Evolutionary conservation across 108 stramenopile species (phyloP), one percentile per base, ranked within the genome.

Genomic region (Cyclotella cryptica): DNA sequence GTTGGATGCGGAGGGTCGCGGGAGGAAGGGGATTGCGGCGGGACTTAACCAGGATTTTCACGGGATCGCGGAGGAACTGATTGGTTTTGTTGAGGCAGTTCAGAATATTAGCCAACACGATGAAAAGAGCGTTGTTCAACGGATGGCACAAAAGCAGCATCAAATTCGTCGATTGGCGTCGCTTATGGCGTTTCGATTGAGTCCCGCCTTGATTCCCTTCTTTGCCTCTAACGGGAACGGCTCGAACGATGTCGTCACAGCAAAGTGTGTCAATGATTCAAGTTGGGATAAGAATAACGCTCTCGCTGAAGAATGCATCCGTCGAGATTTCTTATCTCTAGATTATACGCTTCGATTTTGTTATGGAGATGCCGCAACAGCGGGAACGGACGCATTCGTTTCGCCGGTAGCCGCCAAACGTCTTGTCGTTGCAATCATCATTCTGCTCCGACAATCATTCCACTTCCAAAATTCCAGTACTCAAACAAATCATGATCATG

Each of bases 171-270:
- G 27, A 13, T 49, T 55, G 15, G 69, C 74, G 14, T 66, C 69
- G 3, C 10, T 74, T 10, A 39, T 80, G 62, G 80, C 80, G 17
- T 80, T 74, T 57, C 60, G 80, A n/a, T 12, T 70, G 53, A 80
- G 61, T 35, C 80, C 72, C 13, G 42, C 72, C 24, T 72, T 80
- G 26, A 43, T 74, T 35, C 54, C 73, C 0, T 74, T 74, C 28
- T 81, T 52, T 70, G 4, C 54, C 18, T 61, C 39, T 28, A n/a
- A 26, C 14, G 41, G n/a, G 6, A 49, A 10, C 41, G 28, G 22
- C 30, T 39, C 28, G 21, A 14, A 1, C 41, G 54, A 35, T 46
- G 17, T 18, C 22, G 22, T 39, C 21, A n/a, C 57, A 24, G 55
- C 57, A 30, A 59, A 49, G 7, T 28, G 8, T 22, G 17, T 29